Conservation (phyloP, 495 filamentous ascomycete genomes). For the Lepidopterella palustris region DNA sequence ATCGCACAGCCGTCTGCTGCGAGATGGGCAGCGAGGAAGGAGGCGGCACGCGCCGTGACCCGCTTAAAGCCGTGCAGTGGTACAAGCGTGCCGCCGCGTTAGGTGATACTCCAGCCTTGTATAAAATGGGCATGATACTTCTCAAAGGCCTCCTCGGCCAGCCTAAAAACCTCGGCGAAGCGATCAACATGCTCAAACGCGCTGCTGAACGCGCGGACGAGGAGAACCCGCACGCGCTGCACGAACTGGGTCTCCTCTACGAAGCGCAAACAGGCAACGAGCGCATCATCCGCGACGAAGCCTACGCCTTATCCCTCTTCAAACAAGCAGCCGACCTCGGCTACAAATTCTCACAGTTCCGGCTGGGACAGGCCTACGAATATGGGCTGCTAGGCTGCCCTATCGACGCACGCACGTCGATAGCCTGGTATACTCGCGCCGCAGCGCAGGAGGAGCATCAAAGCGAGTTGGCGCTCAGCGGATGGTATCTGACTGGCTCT, state of each 20-base stretch:
- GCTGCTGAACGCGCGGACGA: slow-evolving; percentile 82
- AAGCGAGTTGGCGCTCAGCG: slow-evolving; percentile 82
- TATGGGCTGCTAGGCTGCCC: slow-evolving; percentile 77
- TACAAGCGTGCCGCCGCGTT: slow-evolving; percentile 87
- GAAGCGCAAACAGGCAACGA: slow-evolving; percentile 60
- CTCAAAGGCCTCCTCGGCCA: slow-evolving; percentile 93
- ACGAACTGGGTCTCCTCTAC: slow-evolving; percentile 85
- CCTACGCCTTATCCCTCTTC: slow-evolving; percentile 72
- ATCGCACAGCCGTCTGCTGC: slow-evolving; percentile 93
- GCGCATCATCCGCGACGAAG: slow-evolving; percentile 69
- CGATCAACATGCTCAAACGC: slow-evolving; percentile 83
- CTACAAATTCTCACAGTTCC: slow-evolving; percentile 92
- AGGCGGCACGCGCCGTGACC: slow-evolving; percentile 84
- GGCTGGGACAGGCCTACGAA: slow-evolving; percentile 80
- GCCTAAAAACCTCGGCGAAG: slow-evolving; percentile 73
- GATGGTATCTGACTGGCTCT: slow-evolving; percentile 92
- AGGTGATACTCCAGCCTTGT: slow-evolving; percentile 91
- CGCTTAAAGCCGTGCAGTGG: slow-evolving; percentile 92
- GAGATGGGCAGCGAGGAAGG: slow-evolving; percentile 93
- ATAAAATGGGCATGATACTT: slow-evolving; percentile 94
- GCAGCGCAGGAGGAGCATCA: slow-evolving; percentile 94
- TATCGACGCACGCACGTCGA: slow-evolving; percentile 74
- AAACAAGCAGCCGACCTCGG: slow-evolving; percentile 81
- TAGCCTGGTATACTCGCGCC: slow-evolving; percentile 88
- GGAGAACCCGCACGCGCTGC: slow-evolving; percentile 91